Evolutionary conservation across 352 stramenopile genomes (phyloP).

Genomic region (Peronospora farinosa): DNA sequence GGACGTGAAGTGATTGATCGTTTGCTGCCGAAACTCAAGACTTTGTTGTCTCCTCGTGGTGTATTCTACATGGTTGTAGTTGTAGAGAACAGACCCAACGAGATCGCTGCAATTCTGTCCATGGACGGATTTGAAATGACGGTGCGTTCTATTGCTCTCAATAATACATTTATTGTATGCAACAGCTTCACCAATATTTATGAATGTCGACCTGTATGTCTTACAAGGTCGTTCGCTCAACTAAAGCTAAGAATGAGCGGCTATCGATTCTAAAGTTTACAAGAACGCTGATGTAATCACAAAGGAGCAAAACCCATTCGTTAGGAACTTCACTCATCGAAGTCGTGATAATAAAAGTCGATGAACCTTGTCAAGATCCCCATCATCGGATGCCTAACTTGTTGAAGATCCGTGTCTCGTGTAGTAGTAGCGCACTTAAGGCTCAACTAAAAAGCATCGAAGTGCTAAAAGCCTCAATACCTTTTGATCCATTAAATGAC

Average conservation of each 20-base stretch:
- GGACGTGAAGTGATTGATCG: constrained; percentile 94
- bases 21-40: constrained; percentile 88
- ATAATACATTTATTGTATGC: background rate
- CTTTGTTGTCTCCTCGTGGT: constrained; percentile 70
- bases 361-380: too few relatives aligned
- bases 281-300: constrained; percentile 8
- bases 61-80: constrained; percentile 97
- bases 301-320: too few relatives aligned
- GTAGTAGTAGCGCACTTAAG: too few relatives aligned
- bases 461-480: too few relatives aligned
- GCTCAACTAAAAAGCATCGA: too few relatives aligned
- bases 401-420: too few relatives aligned
- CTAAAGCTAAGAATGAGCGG: constrained; percentile 60
- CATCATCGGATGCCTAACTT: too few relatives aligned
- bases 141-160: constrained; percentile 22
- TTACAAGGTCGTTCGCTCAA: constrained; percentile 55
- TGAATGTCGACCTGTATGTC: background rate
- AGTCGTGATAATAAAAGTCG: too few relatives aligned
- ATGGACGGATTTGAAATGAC: constrained; percentile 63
- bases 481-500: too few relatives aligned
- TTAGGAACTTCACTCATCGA: too few relatives aligned
- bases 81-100: constrained; percentile 93
- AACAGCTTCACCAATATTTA: background rate
- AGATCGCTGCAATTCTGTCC: constrained; percentile 82
- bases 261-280: constrained; percentile 75